Conservation (phyloP, 1,139 yeast species). For the Entelexis paramagnoliae region DNA sequence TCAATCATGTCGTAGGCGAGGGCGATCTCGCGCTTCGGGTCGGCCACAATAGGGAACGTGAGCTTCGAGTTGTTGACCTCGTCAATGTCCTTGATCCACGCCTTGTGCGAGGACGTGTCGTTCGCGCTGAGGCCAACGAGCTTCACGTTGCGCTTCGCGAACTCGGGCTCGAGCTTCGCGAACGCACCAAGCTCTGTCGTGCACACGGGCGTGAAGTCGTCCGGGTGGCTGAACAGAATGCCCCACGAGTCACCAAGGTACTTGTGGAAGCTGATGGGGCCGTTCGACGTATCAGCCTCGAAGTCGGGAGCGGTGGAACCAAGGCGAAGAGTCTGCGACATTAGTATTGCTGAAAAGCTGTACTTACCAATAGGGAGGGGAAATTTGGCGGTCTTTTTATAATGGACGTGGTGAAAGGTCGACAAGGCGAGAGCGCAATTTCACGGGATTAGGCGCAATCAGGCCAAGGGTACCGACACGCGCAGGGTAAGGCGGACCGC, state of each 20-base stretch:
- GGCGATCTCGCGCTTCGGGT: slow-evolving; percentile 60
- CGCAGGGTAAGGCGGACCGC: neutral
- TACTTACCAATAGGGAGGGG: neutral
- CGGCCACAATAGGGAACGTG: slow-evolving; percentile 72
- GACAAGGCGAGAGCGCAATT: slow-evolving; percentile 5
- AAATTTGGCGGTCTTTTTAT: neutral
- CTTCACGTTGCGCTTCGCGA: slow-evolving; percentile 63
- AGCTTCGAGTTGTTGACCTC: slow-evolving; percentile 60
- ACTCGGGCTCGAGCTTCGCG: slow-evolving; percentile 74
- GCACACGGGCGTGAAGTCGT: slow-evolving; percentile 82
- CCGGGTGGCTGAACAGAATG: slow-evolving; percentile 76
- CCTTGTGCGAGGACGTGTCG: slow-evolving; percentile 56
- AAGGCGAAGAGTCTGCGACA: slow-evolving; percentile 31
- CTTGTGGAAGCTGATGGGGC: slow-evolving; percentile 66
- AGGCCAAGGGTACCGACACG: neutral
- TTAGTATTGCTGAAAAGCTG: neutral
- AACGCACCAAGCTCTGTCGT: slow-evolving; percentile 86
- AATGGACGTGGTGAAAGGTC: neutral
- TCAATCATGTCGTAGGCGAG: slow-evolving; percentile 68
- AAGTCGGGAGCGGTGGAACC: slow-evolving; percentile 61
- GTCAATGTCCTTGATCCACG: slow-evolving; percentile 77
- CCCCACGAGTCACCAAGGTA: slow-evolving; percentile 69
- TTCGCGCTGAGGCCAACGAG: slow-evolving; percentile 73
- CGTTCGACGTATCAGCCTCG: slow-evolving; percentile 60
- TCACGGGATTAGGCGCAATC: slow-evolving; percentile 15